Conservation (phyloP, 1,284 basidiomycete genomes). For the Sporisorium exsertum region DNA sequence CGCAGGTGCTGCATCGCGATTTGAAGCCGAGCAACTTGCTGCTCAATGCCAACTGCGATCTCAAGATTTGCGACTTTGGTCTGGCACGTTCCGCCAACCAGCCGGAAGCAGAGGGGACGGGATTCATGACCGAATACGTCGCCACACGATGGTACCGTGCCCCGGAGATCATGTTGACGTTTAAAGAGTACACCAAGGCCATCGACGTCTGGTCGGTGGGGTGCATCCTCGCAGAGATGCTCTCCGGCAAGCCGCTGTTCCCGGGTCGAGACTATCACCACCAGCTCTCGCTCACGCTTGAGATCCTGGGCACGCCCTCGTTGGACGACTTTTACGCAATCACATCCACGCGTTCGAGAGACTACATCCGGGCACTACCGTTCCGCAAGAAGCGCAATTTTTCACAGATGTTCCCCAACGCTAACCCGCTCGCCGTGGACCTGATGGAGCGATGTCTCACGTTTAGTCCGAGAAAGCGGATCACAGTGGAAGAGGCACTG, state of each 20-base stretch:
- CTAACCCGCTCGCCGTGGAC: slow-evolving; percentile 78
- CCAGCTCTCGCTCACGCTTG: slow-evolving; percentile 74
- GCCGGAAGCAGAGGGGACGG: slow-evolving; percentile 65
- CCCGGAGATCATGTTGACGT: slow-evolving; percentile 69
- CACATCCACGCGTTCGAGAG: slow-evolving; percentile 84
- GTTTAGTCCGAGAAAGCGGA: slow-evolving; percentile 70
- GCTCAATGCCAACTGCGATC: slow-evolving; percentile 67
- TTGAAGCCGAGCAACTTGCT: slow-evolving; percentile 67
- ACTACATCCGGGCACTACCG: slow-evolving; percentile 91
- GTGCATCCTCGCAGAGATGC: slow-evolving; percentile 94
- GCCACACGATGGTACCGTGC: slow-evolving; percentile 69
- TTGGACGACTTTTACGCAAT: slow-evolving; percentile 77
- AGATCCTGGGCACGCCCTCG: slow-evolving; percentile 75
- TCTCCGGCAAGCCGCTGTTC: slow-evolving; percentile 88
- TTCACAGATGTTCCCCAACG: slow-evolving; percentile 80
- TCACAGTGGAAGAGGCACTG: slow-evolving; percentile 68
- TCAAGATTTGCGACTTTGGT: slow-evolving; percentile 70
- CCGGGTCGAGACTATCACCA: slow-evolving; percentile 76
- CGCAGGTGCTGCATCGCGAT: slow-evolving; percentile 67
- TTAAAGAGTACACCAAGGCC: slow-evolving; percentile 70
- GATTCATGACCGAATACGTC: slow-evolving; percentile 70
- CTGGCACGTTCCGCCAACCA: slow-evolving; percentile 67
- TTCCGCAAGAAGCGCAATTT: slow-evolving; percentile 89
- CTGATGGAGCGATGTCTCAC: slow-evolving; percentile 89
- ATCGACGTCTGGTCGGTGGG: slow-evolving; percentile 84